These are phyloP conservation scores for Paramecium caudatum DNA, from an alignment of 73 alveolate species.

Conservation along the genomic window DNA sequence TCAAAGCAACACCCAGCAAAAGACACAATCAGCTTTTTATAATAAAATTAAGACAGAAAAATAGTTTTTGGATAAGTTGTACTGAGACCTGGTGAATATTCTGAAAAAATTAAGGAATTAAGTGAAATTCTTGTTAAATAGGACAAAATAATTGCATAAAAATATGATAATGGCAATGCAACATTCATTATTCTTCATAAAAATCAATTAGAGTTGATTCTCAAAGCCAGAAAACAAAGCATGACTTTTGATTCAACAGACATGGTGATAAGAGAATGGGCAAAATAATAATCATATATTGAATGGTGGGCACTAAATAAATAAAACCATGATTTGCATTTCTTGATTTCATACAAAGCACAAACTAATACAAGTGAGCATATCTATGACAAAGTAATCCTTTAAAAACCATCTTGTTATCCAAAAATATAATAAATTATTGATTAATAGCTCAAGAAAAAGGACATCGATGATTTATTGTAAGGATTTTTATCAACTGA, in stretches of 20 bases:
- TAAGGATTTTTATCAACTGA: not conserved
- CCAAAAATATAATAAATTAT: slow-evolving; percentile 23
- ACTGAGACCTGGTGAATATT: slow-evolving; percentile 19
- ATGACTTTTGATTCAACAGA: slow-evolving; percentile 16
- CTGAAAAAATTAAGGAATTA: not conserved
- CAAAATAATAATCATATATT: not conserved
- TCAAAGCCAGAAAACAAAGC: slow-evolving; percentile 22
- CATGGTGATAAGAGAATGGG: slow-evolving; percentile 30
- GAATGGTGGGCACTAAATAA: slow-evolving; percentile 57
- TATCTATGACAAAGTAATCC: not conserved
- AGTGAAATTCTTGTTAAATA: not conserved
- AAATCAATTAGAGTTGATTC: slow-evolving; percentile 19
- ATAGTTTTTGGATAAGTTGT: slow-evolving; percentile 9
- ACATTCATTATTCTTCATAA: not conserved
- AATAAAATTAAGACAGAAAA: not conserved
- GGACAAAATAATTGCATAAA: slow-evolving; percentile 28
- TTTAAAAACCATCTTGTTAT: slow-evolving; percentile 39
- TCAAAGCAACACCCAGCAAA: not conserved
- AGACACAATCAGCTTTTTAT: not conserved
- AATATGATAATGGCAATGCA: slow-evolving; percentile 28
- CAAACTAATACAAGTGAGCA: slow-evolving; percentile 3
- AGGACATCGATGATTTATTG: slow-evolving; percentile 30
- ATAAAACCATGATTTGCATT: slow-evolving; percentile 5
- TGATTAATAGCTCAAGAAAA: not conserved
- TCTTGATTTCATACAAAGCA: slow-evolving; percentile 28